Evolutionary conservation across 805 yeast species (phyloP).

Genomic region (Nakazawaea ishiwadae): DNA sequence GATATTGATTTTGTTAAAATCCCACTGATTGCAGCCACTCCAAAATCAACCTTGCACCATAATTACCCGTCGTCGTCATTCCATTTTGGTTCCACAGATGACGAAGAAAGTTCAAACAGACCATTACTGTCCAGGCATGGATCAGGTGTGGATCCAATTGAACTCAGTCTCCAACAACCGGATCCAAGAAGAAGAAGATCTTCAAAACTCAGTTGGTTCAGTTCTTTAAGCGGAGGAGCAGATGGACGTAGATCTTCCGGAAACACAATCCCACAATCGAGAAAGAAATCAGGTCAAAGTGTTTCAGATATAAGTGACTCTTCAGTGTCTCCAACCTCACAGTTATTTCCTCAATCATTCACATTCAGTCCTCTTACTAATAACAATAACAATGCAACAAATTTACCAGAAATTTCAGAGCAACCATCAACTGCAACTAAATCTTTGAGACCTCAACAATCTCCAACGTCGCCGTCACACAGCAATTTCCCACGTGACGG

Average conservation of each 20-base stretch:
- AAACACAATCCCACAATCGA: neutral
- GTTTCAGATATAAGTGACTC: neutral
- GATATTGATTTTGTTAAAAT: constrained; percentile 18
- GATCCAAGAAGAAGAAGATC: constrained; percentile 7
- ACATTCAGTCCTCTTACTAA: neutral
- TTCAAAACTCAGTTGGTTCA: constrained; percentile 13
- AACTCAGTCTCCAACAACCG: neutral
- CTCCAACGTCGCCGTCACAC: constrained; percentile 12
- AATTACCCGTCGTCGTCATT: too few relatives aligned
- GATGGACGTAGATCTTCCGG: constrained; percentile 9
- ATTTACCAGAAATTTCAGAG: constrained; percentile 2
- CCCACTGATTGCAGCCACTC: constrained; percentile 8
- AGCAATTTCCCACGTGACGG: too few relatives aligned
- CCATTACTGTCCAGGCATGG: neutral
- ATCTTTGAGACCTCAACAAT: constrained; percentile 2
- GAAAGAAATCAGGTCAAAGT: constrained; percentile 4
- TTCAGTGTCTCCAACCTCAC: neutral
- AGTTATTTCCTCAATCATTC: constrained; percentile 6
- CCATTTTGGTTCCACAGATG: neutral
- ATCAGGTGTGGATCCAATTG: constrained; percentile 2
- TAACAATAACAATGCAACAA: neutral
- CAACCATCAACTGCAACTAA: neutral
- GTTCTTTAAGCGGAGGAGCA: neutral
- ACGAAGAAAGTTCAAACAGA: neutral
- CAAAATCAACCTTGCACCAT: too few relatives aligned